Percentiles rank a stretch among this genome's conserved stretches.
Conservation (phyloP, 1,284 basidiomycete genomes). For the Apiotrichum veenhuisii region DNA sequence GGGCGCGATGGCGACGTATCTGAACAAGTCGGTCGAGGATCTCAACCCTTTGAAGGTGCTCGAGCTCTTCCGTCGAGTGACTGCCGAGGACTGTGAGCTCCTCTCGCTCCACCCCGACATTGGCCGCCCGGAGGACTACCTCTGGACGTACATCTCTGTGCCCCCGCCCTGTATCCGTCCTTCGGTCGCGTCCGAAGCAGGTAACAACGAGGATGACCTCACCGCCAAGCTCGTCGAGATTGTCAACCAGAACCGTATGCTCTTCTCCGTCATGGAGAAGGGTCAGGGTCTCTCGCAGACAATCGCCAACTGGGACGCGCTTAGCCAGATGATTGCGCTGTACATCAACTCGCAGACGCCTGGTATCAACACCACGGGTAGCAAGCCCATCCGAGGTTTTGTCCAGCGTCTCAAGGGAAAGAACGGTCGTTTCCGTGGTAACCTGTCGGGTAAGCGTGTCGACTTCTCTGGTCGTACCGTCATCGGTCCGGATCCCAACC, state of each 20-base stretch:
- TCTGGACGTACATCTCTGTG: conserved; percentile 99
- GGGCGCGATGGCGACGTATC: conserved; percentile 77
- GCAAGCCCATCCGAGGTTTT: conserved; percentile 92
- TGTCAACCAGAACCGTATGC: conserved; percentile 88
- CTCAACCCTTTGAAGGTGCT: conserved; percentile 91
- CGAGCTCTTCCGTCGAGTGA: conserved; percentile 88
- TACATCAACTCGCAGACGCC: conserved; percentile 99
- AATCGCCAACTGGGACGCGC: conserved; percentile 97
- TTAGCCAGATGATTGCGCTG: conserved; percentile 91
- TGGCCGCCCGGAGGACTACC: conserved; percentile 93
- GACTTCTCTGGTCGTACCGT: conserved; percentile 98
- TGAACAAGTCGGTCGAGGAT: conserved; percentile 90
- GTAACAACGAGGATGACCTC: conserved; percentile 93
- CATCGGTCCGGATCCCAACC: conserved; percentile 96
- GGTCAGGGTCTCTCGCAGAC: conserved; percentile 83
- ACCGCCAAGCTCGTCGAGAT: conserved; percentile 98
- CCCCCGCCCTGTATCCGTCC: conserved; percentile 97
- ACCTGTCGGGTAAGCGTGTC: conserved; percentile 97
- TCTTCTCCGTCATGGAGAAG: conserved; percentile 83
- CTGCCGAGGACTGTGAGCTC: conserved; percentile 94
- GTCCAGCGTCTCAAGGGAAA: conserved; percentile 98
- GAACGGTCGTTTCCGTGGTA: conserved; percentile 97
- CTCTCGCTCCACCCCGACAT: conserved; percentile 83
- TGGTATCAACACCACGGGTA: conserved; percentile 74
- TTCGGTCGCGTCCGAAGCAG: conserved; percentile 93